A percentile compares a stretch with the other conserved stretches of the same genome.
Evolutionary conservation across 2,329 filamentous ascomycete genomes (phyloP).

Genomic region (Corniculantispora saksenae): DNA sequence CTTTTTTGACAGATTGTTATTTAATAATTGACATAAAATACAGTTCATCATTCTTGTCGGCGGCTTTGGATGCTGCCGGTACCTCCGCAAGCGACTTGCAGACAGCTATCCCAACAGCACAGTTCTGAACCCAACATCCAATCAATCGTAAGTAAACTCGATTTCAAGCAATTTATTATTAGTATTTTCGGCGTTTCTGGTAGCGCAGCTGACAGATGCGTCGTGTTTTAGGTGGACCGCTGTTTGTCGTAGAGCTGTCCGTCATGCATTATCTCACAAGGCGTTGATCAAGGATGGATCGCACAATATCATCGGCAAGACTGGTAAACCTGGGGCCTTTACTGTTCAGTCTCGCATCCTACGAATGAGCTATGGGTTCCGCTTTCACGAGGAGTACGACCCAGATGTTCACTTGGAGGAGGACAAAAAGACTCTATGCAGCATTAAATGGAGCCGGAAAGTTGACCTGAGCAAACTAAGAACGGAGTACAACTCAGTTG

Average conservation of each 20-base stretch:
- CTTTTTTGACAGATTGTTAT: not conserved
- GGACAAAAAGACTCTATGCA: constrained; percentile 24
- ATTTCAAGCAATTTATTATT: too few species aligned
- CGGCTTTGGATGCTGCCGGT: constrained; percentile 37
- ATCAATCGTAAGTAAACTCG: constrained; percentile 39
- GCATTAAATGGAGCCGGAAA: constrained; percentile 23
- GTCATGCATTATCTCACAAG: constrained; percentile 10
- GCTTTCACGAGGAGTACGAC: too few species aligned
- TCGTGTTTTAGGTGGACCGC: constrained; percentile 34
- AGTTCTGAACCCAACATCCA: constrained; percentile 33
- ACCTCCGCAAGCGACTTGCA: constrained; percentile 29
- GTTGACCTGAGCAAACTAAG: constrained; percentile 19
- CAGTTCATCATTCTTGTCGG: constrained; percentile 43
- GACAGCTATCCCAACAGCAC: not conserved
- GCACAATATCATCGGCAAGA: too few species aligned
- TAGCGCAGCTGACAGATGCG: too few species aligned
- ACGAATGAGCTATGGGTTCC: not conserved
- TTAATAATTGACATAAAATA: not conserved
- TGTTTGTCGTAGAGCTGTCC: constrained; percentile 36
- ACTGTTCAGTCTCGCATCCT: not conserved
- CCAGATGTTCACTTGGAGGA: too few species aligned
- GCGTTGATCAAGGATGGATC: not conserved
- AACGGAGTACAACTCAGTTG: constrained; percentile 18
- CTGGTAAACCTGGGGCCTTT: not conserved
- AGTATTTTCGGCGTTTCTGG: too few species aligned